Base-by-base conservation (phyloP, 768 basidiomycete species). In the Mycena crocata region DNA sequence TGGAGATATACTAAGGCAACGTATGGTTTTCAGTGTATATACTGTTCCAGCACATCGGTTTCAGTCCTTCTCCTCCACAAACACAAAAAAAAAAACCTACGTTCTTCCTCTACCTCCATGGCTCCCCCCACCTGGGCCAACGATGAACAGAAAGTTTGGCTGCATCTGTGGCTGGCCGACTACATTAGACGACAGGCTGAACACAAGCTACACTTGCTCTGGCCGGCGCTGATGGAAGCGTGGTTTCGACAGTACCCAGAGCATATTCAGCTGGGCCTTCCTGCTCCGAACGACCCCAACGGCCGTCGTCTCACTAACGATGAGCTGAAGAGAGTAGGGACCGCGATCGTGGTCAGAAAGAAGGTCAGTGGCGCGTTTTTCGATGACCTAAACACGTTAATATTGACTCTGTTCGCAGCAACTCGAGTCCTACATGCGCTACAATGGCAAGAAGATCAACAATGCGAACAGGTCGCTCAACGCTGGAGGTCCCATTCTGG, bases 161-260 rank as follows among this genome's bases (percentile, higher is more conserved):
- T 64, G 2, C 10, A 23, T 0, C 17, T 8, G 9, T 48, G 46
- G 54, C 2, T 57, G n/a, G 34, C 52, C 15, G 28, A 49, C 28
- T 64, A 46, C 46, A 49, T 57, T 17, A 10, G 44, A 23, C n/a
- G 54, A 6, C 62, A 64, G 19, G 62, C 52, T 0, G 45, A 64
- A 23, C 21, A 23, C 1, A 56, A 64, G 17, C 45, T 64, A 3
- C 31, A 37, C 26, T 55, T 49, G 3, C 57, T 64, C 54, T 56
- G 54, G 62, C 52, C 52, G 2, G 12, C 55, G 2, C 21, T 64
- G 54, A 0, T 2, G 15, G 55, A 64, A 19, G 54, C 21, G 0
- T 64, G 34, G 35, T 56, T 64, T 30, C 6, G 8, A 8, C 9
- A 17, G 3, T 56, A 6, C 5, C 48, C 62, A 4, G 54, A 64